A percentile compares a stretch with the other conserved stretches of the same genome.
Conservation (phyloP, 2,329 filamentous ascomycete species). For the Trichocomaceae sp. region DNA sequence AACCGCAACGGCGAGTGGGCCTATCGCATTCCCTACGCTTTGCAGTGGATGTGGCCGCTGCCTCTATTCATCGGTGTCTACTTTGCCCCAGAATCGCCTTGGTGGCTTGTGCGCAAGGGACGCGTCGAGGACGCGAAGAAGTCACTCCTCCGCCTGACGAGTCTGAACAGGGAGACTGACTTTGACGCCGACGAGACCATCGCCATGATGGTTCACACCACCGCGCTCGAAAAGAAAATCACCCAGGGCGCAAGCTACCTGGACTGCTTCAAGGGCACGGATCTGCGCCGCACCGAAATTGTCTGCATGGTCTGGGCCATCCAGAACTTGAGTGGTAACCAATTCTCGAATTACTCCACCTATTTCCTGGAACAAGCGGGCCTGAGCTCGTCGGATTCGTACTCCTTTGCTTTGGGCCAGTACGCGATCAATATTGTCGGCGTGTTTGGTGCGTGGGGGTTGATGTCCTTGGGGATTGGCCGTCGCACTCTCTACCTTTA, state of each 20-base stretch:
- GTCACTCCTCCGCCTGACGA: slow-evolving; percentile 40
- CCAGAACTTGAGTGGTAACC: slow-evolving; percentile 58
- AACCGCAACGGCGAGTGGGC: slow-evolving; percentile 44
- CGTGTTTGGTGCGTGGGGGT: slow-evolving; percentile 72
- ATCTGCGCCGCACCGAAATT: slow-evolving; percentile 71
- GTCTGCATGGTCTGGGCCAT: slow-evolving; percentile 60
- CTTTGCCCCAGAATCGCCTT: slow-evolving; percentile 47
- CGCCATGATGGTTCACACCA: slow-evolving; percentile 89
- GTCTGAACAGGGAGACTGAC: slow-evolving; percentile 50
- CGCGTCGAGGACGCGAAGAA: slow-evolving; percentile 43
- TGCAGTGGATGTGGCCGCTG: slow-evolving; percentile 51
- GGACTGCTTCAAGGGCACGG: slow-evolving; percentile 76
- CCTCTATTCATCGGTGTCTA: slow-evolving; percentile 43
- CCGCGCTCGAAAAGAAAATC: slow-evolving; percentile 68
- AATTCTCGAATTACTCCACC: slow-evolving; percentile 59
- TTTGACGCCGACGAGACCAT: slow-evolving; percentile 80
- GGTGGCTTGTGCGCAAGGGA: slow-evolving; percentile 46
- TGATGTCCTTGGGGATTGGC: slow-evolving; percentile 69
- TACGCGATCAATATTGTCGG: slow-evolving; percentile 69
- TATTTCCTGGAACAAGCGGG: slow-evolving; percentile 55
- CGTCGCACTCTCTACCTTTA: slow-evolving; percentile 70
- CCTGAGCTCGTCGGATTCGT: slow-evolving; percentile 44
- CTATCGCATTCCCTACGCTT: slow-evolving; percentile 46
- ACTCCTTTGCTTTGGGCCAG: slow-evolving; percentile 53
- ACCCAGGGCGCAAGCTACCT: slow-evolving; percentile 66